Percentiles rank a stretch among this genome's conserved stretches.
These are phyloP conservation scores for Amaranthus cruentus DNA, from an alignment of 148 eudicot species.

Conservation along the genomic window DNA sequence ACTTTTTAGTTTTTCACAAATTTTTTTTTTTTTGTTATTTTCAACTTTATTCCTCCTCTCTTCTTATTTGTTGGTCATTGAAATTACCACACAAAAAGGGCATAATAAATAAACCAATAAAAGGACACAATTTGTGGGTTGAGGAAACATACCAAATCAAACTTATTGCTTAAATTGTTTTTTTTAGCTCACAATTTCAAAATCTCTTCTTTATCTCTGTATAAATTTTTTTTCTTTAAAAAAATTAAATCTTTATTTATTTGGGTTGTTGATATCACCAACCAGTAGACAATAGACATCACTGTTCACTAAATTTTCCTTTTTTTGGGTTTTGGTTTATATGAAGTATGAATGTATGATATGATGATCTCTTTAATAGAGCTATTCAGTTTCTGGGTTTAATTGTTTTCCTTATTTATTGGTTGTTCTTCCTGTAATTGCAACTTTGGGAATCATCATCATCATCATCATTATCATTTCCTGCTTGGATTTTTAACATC, in stretches of 20 bases:
- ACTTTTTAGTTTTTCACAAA: too few relatives aligned
- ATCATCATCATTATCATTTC: neutral
- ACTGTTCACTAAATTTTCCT: neutral
- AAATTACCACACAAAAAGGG: neutral
- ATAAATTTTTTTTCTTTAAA: neutral
- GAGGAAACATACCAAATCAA: neutral
- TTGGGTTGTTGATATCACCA: conserved; percentile 8
- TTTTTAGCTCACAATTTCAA: conserved; percentile 12
- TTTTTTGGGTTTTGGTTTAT: neutral
- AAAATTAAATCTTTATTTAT: neutral
- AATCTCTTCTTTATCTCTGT: conserved; percentile 7
- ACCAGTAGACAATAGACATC: neutral
- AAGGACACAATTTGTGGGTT: neutral
- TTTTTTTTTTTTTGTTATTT: too few relatives aligned
- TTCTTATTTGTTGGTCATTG: neutral
- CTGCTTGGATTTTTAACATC: conserved; percentile 38
- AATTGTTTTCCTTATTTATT: conserved; percentile 2
- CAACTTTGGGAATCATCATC: conserved; percentile 23
- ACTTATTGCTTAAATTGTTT: neutral
- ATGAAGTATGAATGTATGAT: neutral
- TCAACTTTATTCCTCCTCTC: neutral
- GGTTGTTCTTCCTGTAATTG: conserved; percentile 6
- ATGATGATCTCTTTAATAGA: conserved; percentile 14
- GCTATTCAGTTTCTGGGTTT: conserved; percentile 23
- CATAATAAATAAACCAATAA: neutral